Base-by-base conservation (phyloP, 2,329 filamentous ascomycete genomes). In the Fusarium nisikadoi region DNA sequence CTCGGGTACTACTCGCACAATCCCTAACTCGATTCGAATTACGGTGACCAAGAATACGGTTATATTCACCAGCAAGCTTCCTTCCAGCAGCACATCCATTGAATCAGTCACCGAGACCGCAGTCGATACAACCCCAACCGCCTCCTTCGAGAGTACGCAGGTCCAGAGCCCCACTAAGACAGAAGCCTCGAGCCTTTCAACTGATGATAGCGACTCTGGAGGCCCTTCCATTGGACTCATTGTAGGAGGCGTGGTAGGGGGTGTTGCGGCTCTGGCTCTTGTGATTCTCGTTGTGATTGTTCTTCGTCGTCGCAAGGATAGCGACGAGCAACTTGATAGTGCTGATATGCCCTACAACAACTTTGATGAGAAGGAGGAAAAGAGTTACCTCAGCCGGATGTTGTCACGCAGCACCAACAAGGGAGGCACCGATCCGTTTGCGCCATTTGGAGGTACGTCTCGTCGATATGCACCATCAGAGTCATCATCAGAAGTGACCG, bases 401-500 rank as follows among this genome's bases (percentile, higher is more conserved):
- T 77, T 77, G 38, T 65, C 76, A 27, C 77, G 79, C 38, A 77
- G 76, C 14, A 77, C 75, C 12, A 77, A 65, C 20, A 75, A 75
- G 41, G 73, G 65, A 39, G 73, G 65, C 62, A 61, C 68, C 46
- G 83, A 84, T 56, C 80, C 83, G 5, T 85, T 86, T 74, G 83
- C 82, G 4, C 80, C 82, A 16, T 85, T 85, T 77, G 83, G 84
- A 79, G 84, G 85, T 85, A 74, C 75, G 79, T 67, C 41, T 56
- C 36, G 43, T 56, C 29, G 43, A 35, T 63, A 35, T 42, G 58
- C 50, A 27, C 36, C 41, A 53, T 49, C 53, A 38, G 41, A 56
- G 46, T 55, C 45, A 36, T 46, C 47, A 63, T 38, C 50, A 29
- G 29, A 60, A 41, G 47, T 46, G 17, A 19, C 38, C n/a, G 25